Conservation (phyloP, 495 filamentous ascomycete species). For the Rusavskia elegans region DNA sequence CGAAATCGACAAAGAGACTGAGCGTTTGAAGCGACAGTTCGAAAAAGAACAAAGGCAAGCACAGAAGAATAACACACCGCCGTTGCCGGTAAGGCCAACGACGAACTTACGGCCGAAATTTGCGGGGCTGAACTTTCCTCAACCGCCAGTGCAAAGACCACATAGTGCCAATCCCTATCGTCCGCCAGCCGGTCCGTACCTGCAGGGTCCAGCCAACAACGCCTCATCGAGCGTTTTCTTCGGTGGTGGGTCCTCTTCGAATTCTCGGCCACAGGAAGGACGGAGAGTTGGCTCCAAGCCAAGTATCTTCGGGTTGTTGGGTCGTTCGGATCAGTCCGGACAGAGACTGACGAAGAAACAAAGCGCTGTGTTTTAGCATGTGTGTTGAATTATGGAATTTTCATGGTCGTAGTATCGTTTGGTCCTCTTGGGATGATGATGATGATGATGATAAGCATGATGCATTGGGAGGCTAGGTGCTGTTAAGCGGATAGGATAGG, state of each 20-base stretch:
- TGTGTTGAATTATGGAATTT: not conserved
- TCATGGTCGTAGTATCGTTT: too few species aligned
- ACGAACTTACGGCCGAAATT: conserved; percentile 5
- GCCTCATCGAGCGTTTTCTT: conserved; percentile 4
- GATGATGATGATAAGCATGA: not conserved
- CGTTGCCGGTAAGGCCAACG: conserved; percentile 4
- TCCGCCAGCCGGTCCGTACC: conserved; percentile 15
- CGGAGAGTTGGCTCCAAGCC: conserved; percentile 17
- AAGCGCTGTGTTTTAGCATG: conserved; percentile 34
- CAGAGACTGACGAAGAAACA: conserved; percentile 31
- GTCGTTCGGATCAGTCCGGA: conserved; percentile 18
- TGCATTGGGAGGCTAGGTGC: too few species aligned
- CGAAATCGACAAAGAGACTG: conserved; percentile 73
- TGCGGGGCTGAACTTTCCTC: conserved; percentile 6
- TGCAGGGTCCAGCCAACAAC: conserved; percentile 8
- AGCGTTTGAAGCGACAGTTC: conserved; percentile 58
- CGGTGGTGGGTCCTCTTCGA: conserved; percentile 9
- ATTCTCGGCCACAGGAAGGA: not conserved
- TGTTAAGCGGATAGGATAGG: too few species aligned
- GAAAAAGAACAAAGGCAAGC: conserved; percentile 35
- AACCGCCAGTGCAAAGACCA: conserved; percentile 10
- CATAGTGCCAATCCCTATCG: conserved; percentile 12
- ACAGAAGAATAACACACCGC: conserved; percentile 16
- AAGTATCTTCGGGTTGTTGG: conserved; percentile 32
- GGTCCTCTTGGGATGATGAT: too few species aligned